Conservation (phyloP, 2,329 filamentous ascomycete genomes). For the Fusarium sp. region DNA sequence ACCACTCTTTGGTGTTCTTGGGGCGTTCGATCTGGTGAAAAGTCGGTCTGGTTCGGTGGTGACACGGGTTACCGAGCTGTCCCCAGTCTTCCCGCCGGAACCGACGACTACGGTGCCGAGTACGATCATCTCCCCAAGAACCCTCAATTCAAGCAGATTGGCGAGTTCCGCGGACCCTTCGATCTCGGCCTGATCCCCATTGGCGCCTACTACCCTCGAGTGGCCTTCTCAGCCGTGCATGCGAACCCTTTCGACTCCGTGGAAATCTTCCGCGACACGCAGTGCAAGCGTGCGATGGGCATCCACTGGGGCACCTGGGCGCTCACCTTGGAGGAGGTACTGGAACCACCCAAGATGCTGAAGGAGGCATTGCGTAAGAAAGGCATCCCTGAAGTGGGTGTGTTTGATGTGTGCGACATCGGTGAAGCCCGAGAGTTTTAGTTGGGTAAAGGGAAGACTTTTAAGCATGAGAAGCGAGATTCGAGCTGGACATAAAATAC, state of each 20-base stretch:
- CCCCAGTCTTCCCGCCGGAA: constrained; percentile 70
- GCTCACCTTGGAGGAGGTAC: constrained; percentile 85
- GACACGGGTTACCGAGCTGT: constrained; percentile 93
- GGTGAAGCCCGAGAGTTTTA: constrained; percentile 85
- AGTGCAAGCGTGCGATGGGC: constrained; percentile 82
- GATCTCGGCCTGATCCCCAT: constrained; percentile 95
- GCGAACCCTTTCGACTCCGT: constrained; percentile 89
- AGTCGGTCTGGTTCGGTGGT: constrained; percentile 89
- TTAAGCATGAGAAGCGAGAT: constrained; percentile 11
- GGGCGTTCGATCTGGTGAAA: constrained; percentile 80
- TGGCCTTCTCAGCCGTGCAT: constrained; percentile 85
- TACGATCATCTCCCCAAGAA: constrained; percentile 78
- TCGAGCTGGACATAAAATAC: constrained; percentile 29
- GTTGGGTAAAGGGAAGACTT: background rate
- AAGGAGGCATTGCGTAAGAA: constrained; percentile 79
- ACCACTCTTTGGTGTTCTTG: constrained; percentile 91
- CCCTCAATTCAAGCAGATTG: constrained; percentile 89
- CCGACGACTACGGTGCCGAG: constrained; percentile 80
- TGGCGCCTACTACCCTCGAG: constrained; percentile 84
- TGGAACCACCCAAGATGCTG: constrained; percentile 84
- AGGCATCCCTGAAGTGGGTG: constrained; percentile 76
- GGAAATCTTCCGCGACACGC: constrained; percentile 89
- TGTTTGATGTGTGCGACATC: constrained; percentile 88
- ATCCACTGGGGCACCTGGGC: constrained; percentile 97
- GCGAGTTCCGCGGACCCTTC: constrained; percentile 84